Evolutionary conservation across 352 stramenopile species (phyloP).

Genomic region (Globisporangium sylvaticum): DNA sequence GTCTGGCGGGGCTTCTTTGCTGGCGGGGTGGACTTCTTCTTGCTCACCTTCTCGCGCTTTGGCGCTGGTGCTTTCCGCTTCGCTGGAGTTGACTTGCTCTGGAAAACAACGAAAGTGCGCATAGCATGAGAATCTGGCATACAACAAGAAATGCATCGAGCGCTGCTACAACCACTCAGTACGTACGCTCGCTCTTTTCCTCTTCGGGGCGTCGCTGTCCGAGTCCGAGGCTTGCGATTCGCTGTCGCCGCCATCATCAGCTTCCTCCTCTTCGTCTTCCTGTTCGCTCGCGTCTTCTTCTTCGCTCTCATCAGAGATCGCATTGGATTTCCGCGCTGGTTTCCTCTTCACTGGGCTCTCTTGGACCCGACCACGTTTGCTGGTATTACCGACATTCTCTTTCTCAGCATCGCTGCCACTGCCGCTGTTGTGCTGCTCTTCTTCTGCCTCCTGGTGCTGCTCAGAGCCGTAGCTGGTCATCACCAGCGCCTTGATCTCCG

Average conservation of each 20-base stretch:
- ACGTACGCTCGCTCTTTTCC: conserved; percentile 26
- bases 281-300: conserved; percentile 20
- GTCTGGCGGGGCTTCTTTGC: conserved; percentile 24
- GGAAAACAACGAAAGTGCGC: not conserved
- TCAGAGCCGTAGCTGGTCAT: conserved; percentile 11
- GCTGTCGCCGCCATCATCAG: conserved; percentile 22
- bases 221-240: conserved; percentile 12
- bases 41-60: conserved; percentile 19
- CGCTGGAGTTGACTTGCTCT: not conserved
- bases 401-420: not conserved
- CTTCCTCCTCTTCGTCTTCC: conserved; percentile 12
- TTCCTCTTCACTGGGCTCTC: conserved; percentile 22
- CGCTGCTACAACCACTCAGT: not conserved
- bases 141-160: not conserved
- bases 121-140: not conserved
- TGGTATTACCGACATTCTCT: not conserved
- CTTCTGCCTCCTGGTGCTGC: conserved; percentile 16
- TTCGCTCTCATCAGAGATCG: conserved; percentile 34
- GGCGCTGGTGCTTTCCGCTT: conserved; percentile 6
- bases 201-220: conserved; percentile 15
- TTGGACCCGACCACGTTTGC: not conserved
- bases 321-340: conserved; percentile 20
- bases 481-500: conserved; percentile 13
- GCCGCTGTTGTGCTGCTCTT: conserved; percentile 23
- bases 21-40: conserved; percentile 9